Base-by-base conservation (phyloP, 2,329 filamentous ascomycete genomes). In the Coniella vitis region DNA sequence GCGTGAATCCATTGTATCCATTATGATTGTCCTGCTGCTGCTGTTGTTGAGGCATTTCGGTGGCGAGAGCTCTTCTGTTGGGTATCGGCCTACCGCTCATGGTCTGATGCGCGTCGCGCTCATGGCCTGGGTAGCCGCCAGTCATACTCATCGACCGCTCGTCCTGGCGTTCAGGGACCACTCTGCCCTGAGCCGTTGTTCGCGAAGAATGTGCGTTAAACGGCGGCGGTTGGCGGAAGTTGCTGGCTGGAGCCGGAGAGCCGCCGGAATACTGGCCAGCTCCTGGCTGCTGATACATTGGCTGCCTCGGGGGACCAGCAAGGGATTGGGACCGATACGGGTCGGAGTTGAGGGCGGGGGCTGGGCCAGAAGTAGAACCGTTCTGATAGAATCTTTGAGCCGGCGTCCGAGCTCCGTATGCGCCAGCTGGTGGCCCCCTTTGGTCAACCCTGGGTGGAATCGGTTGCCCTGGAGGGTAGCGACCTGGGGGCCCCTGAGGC, bases 81-180 rank as follows among this genome's bases (percentile, higher is more conserved):
- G 93, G 93, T 56, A 98, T 95, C 17, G 95, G 77, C 57, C 93
- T 81, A 41, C 93, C 93, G 63, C 87, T 95, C 81, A 91, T 94
- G 5, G 90, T 96, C 67, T 96, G 91, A 65, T 93, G 86, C 38
- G 90, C 74, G 60, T 87, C 86, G 53, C 79, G 77, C 58, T 94
- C 88, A 47, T 85, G 76, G 3, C 84, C 76, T 57, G 89, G 64
- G 52, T 71, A 74, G 17, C 65, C 87, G 9, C 87, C 88, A 4
- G 86, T 93, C 84, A 98, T 85, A 39, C 91, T 95, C 93, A 97
- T 97, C 55, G 93, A 84, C 50, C 93, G 81, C 66, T 97, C 91
- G 60, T 94, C 88, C 54, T 90, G 86, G 47, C 91, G 83, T 63
- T 96, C 90, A 1, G 93, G 93, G 8, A 98, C 90, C 32, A 93